These are phyloP conservation scores for Trichoderma sp. DNA, from an alignment of 2,329 filamentous ascomycete species.

Conservation along the genomic window DNA sequence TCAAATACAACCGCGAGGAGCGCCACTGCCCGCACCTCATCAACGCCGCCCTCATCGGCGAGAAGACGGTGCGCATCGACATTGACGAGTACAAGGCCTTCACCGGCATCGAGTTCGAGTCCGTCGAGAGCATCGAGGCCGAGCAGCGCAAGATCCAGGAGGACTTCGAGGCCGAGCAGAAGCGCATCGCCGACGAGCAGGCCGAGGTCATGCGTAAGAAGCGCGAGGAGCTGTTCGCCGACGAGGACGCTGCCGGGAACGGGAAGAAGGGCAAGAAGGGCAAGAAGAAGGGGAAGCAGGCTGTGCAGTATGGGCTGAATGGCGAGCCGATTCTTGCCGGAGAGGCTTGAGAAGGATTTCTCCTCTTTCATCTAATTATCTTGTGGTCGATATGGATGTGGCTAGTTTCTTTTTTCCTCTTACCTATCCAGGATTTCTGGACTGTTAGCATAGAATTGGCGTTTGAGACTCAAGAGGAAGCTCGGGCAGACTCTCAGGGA, in stretches of 20 bases:
- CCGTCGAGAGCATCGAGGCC: slow-evolving; percentile 58
- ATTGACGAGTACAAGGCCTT: slow-evolving; percentile 62
- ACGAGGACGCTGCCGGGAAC: slow-evolving; percentile 39
- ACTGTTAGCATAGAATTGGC: slow-evolving; percentile 21
- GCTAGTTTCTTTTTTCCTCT: neutral
- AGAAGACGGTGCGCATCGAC: slow-evolving; percentile 60
- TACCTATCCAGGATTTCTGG: too few species aligned
- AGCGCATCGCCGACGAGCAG: slow-evolving; percentile 49
- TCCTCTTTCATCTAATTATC: neutral
- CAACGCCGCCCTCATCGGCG: slow-evolving; percentile 63
- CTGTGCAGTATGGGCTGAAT: slow-evolving; percentile 43
- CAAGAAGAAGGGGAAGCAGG: slow-evolving; percentile 39
- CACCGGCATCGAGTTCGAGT: slow-evolving; percentile 56
- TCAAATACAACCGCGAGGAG: slow-evolving; percentile 83
- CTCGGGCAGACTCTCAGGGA: slow-evolving; percentile 16
- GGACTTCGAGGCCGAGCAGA: slow-evolving; percentile 50
- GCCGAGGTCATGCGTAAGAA: slow-evolving; percentile 52
- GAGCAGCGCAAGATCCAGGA: slow-evolving; percentile 54
- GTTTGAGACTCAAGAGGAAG: slow-evolving; percentile 8
- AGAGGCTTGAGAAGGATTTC: slow-evolving; percentile 27
- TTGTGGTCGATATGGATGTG: too few species aligned
- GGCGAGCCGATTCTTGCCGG: slow-evolving; percentile 41
- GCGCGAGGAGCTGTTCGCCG: slow-evolving; percentile 53
- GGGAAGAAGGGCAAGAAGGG: slow-evolving; percentile 42
- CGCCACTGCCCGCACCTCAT: slow-evolving; percentile 64